Evolutionary conservation across 345 rosid genomes (phyloP), one percentile per base, ranked within the genome.

Genomic region (Psidium guajava): DNA sequence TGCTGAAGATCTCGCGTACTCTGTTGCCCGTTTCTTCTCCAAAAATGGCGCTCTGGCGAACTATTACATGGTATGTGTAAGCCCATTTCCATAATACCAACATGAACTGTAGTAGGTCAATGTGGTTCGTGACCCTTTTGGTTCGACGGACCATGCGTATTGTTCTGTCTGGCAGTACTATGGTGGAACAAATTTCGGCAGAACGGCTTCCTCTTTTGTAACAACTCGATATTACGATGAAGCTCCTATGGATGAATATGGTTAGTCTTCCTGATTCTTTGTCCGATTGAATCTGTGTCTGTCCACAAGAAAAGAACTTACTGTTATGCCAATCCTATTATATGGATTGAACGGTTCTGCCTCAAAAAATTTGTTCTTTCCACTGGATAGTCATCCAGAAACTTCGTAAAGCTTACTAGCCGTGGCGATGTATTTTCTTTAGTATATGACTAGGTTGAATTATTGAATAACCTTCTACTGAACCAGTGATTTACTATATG

Each of bases 171-270:
- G 54, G 61, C 86, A 92, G 92, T 91, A 90, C 83, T 88, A 90
- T 83, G 94, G 92, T 9, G 94, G 94, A 32, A 92, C 94, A 47
- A 92, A 92, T 83, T 87, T 86, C 2, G 93, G 87, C 1, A 89
- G 93, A 81, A 88, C 89, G 16, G 85, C 89, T n/a, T 86, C 92
- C 21, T 85, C 92, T 77, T 92, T 92, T 36, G 89, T 89, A 61
- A 89, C 94, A 47, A 88, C 94, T 47, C 86, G 90, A 8, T 92
- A 92, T 85, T 92, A 92, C 11, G 92, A 92, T 82, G 94, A 92
- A 77, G 92, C 92, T 40, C 94, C 94, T 11, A 73, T 92, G 3
- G 93, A 91, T 55, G 93, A 92, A 88, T 91, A 52, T 59, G 94
- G 92, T 91, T 20, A 25, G 88, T 77, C 73, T 3, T 61, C 51